Base-by-base conservation (phyloP, 2,329 filamentous ascomycete species). In the Fusarium pseudograminearum region DNA sequence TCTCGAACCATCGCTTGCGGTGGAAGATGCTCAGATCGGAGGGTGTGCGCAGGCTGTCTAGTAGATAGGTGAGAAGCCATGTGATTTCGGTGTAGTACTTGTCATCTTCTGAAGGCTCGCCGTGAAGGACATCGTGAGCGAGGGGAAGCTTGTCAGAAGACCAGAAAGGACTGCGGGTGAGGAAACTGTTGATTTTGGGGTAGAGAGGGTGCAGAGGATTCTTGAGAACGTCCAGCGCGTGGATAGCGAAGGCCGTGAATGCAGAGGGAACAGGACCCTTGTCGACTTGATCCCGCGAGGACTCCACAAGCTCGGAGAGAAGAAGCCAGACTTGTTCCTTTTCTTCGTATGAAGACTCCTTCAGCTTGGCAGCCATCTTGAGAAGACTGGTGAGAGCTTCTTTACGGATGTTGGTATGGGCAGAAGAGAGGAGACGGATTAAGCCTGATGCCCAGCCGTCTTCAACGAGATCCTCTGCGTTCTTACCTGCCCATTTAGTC, bases 161-260 rank as follows among this genome's bases (percentile, higher is more conserved):
- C 95, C 95, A 98, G 26, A 85, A 79, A 1, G 95, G 94, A 0
- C 89, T 87, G 53, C 89, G 89, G 24, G 93, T 93, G 36, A 98
- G 86, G 78, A 94, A 98, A 8, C 86, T 84, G 81, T 97, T 97
- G 79, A 96, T 83, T 77, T 97, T 97, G 61, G 89, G 88, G 77
- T 97, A 98, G 38, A 98, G 86, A 64, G 88, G 88, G 76, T 97
- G 93, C 18, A 93, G 85, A 1, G 95, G 95, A 65, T 93, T 90
- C 24, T 85, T 86, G 46, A 97, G 81, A 18, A 97, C 88, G 3
- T 86, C 82, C 10, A 97, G 83, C 2, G 90, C 89, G 69, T 89
- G 88, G 47, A 87, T 85, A 10, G 93, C 90, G 73, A 97, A 96
- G 14, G 91, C 87, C n/a, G 90, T 87, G 8, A 93, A 89, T 15